phyloP scores from a whole-genome alignment of 139 green algal genomes.

The Tetradesmus lagerheimii region DNA sequence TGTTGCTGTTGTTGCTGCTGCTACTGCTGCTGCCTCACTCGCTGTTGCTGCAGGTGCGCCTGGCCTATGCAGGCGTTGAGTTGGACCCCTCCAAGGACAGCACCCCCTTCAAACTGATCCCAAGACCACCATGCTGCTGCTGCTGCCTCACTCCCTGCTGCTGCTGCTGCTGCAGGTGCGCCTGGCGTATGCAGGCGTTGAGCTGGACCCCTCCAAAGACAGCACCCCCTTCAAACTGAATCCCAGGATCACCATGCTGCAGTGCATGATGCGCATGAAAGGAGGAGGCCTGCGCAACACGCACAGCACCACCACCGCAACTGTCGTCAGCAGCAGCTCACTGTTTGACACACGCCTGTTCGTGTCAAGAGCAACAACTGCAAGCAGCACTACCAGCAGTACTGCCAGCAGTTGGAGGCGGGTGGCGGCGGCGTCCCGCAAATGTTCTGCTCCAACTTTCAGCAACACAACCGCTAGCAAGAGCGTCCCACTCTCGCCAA shows the following conservation, averaged over 20 bases:
- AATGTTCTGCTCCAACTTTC: no score
- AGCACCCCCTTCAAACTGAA: not conserved
- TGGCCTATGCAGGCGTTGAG: slow-evolving; percentile 6
- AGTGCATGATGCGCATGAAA: slow-evolving; percentile 25
- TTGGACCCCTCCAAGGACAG: not conserved
- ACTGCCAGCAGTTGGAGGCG: no score
- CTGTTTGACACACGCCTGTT: no score
- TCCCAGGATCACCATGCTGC: not conserved
- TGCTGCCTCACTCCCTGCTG: not conserved
- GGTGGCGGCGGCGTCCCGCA: no score
- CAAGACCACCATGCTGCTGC: slow-evolving; percentile 11
- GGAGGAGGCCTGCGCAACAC: not conserved
- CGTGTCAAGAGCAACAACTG: not conserved
- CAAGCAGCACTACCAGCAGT: not conserved
- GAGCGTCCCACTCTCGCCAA: no score
- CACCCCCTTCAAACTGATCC: not conserved
- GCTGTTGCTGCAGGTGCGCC: not conserved
- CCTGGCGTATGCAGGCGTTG: not conserved
- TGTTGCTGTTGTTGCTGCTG: not conserved
- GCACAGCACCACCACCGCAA: not conserved
- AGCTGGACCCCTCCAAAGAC: slow-evolving; percentile 9
- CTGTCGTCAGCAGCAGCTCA: not conserved
- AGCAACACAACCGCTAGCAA: no score
- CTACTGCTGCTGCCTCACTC: not conserved
- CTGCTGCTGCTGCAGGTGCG: not conserved